Percentiles rank a stretch among this genome's conserved stretches.
Evolutionary conservation across 495 filamentous ascomycete species (phyloP).

Genomic region (Lindgomyces ingoldianus): DNA sequence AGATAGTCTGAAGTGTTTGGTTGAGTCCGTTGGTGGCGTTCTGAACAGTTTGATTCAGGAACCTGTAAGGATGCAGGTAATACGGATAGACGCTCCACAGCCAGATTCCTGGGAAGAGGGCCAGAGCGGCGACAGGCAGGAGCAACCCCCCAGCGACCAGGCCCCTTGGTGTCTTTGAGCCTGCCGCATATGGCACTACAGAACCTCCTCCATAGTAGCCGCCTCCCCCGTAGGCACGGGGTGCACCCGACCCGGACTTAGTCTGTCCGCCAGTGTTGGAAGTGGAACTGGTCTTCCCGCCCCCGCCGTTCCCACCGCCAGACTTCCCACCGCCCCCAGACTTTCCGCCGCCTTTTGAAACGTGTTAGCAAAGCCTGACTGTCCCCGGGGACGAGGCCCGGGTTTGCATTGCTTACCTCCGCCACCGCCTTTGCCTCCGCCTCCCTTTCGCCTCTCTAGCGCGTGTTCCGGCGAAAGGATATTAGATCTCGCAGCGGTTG

Average conservation of each 20-base stretch:
- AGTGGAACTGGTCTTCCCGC: slow-evolving; percentile 13
- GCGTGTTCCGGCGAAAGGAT: slow-evolving; percentile 27
- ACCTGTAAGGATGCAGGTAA: slow-evolving; percentile 63
- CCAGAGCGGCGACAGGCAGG: slow-evolving; percentile 55
- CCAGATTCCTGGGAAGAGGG: slow-evolving; percentile 61
- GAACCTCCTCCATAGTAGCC: slow-evolving; percentile 80
- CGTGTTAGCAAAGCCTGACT: not conserved
- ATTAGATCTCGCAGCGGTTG: slow-evolving; percentile 10
- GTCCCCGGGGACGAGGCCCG: not conserved
- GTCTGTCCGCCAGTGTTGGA: slow-evolving; percentile 66
- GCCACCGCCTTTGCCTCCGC: slow-evolving; percentile 51
- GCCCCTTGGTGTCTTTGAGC: slow-evolving; percentile 56
- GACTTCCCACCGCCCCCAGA: slow-evolving; percentile 23
- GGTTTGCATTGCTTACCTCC: slow-evolving; percentile 28
- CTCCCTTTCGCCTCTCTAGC: slow-evolving; percentile 60
- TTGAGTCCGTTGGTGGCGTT: slow-evolving; percentile 54
- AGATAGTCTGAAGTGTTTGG: slow-evolving; percentile 70
- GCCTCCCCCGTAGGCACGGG: slow-evolving; percentile 64
- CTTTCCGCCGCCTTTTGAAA: slow-evolving; percentile 45
- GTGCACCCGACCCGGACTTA: slow-evolving; percentile 63
- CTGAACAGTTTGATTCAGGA: slow-evolving; percentile 53
- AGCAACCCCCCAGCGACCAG: slow-evolving; percentile 61
- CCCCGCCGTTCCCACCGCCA: too few species aligned
- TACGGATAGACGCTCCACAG: slow-evolving; percentile 73
- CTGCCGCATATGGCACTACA: slow-evolving; percentile 65